Evolutionary conservation across 176 grass and related monocot species (phyloP).

Genomic region (Dactylis glomerata): DNA sequence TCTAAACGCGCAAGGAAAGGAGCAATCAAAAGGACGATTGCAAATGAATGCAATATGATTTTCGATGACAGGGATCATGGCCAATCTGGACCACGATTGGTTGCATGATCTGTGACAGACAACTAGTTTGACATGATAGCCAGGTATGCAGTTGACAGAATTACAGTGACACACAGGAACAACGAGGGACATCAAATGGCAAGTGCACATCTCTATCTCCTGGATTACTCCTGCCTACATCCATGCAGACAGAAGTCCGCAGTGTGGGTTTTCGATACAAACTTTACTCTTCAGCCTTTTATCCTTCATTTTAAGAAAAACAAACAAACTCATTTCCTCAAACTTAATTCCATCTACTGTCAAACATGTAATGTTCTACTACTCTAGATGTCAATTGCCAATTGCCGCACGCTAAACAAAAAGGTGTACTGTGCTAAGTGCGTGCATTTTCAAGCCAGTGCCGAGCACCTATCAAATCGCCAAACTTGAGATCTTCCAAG

Average conservation of each 20-base stretch:
- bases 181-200: background rate
- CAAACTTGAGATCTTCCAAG: background rate
- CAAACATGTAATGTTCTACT: background rate
- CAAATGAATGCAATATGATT: conserved; percentile 17
- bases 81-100: conserved; percentile 20
- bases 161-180: background rate
- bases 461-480: background rate
- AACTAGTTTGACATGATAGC: too few species aligned
- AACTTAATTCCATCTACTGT: background rate
- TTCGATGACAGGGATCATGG: conserved; percentile 3
- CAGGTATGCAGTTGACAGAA: background rate
- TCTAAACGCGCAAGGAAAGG: conserved; percentile 25
- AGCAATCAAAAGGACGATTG: background rate
- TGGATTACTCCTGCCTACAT: conserved; percentile 2
- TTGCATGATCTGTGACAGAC: background rate
- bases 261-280: background rate
- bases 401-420: background rate
- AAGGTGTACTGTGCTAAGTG: background rate
- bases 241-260: background rate
- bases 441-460: background rate
- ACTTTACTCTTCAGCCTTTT: background rate
- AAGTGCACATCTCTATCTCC: background rate
- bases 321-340: background rate
- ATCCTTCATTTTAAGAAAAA: background rate
- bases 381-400: background rate